These are phyloP conservation scores for Macrolepiota fuliginosa DNA, from an alignment of 768 basidiomycete species.

Conservation along the genomic window DNA sequence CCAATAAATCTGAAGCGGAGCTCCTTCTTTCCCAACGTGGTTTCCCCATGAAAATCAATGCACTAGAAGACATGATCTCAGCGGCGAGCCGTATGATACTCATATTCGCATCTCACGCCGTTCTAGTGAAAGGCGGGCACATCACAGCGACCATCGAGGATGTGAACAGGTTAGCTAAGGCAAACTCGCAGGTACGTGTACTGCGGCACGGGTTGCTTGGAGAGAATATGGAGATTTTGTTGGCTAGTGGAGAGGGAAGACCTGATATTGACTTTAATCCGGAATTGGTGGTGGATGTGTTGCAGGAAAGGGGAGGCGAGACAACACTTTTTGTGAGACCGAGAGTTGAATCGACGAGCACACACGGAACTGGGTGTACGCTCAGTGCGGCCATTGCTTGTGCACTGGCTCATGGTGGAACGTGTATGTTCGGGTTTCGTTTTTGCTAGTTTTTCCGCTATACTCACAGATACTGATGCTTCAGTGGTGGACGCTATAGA, in stretches of 20 bases:
- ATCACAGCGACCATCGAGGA: constrained; percentile 45
- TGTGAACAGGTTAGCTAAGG: constrained; percentile 29
- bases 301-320: constrained; percentile 38
- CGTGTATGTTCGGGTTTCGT: constrained; percentile 26
- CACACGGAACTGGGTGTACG: constrained; percentile 94
- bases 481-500: constrained; percentile 48
- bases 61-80: constrained; percentile 57
- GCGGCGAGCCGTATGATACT: constrained; percentile 49
- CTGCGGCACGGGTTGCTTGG: constrained; percentile 43
- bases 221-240: constrained; percentile 66
- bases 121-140: constrained; percentile 89
- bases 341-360: constrained; percentile 63
- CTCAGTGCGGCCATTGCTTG: constrained; percentile 81
- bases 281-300: constrained; percentile 61
- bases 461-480: not conserved
- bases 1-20: constrained; percentile 81
- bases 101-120: constrained; percentile 46
- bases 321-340: constrained; percentile 59
- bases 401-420: constrained; percentile 53
- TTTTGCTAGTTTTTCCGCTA: not conserved
- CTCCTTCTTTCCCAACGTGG: constrained; percentile 49
- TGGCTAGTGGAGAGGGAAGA: constrained; percentile 19
- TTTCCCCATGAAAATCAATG: constrained; percentile 30
- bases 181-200: constrained; percentile 32
- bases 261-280: constrained; percentile 13